Conservation (phyloP, 1,139 yeast species). For the Kurtzmaniella quercitrusa region DNA sequence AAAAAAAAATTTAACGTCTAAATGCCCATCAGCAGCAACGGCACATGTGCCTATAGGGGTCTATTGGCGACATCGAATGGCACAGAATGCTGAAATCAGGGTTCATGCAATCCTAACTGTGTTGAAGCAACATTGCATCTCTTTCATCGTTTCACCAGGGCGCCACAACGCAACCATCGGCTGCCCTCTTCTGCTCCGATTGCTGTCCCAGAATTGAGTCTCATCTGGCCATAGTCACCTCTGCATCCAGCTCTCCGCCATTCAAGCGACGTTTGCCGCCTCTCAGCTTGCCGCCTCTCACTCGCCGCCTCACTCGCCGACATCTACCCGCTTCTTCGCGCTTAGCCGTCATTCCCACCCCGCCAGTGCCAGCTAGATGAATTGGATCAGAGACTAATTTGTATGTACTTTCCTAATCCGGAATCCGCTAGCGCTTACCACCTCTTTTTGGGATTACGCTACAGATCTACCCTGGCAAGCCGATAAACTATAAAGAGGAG, state of each 20-base stretch:
- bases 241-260: background rate
- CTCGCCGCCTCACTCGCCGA: no score
- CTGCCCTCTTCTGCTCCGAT: no score
- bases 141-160: no score
- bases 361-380: no score
- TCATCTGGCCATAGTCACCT: background rate
- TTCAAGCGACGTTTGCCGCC: background rate
- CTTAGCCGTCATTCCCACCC: background rate
- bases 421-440: slow-evolving; percentile 1
- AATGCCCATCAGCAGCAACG: background rate
- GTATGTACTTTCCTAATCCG: background rate
- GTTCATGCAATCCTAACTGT: no score
- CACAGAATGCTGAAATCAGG: no score
- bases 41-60: background rate
- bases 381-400: no score
- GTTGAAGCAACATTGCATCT: no score
- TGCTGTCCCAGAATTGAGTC: background rate
- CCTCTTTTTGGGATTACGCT: background rate
- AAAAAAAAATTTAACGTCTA: background rate
- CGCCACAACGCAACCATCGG: no score
- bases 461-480: background rate
- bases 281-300: background rate
- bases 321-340: background rate
- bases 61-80: background rate
- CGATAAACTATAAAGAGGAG: background rate